phyloP scores from a whole-genome alignment of 495 filamentous ascomycete genomes.

The Neohortaea acidophila region DNA sequence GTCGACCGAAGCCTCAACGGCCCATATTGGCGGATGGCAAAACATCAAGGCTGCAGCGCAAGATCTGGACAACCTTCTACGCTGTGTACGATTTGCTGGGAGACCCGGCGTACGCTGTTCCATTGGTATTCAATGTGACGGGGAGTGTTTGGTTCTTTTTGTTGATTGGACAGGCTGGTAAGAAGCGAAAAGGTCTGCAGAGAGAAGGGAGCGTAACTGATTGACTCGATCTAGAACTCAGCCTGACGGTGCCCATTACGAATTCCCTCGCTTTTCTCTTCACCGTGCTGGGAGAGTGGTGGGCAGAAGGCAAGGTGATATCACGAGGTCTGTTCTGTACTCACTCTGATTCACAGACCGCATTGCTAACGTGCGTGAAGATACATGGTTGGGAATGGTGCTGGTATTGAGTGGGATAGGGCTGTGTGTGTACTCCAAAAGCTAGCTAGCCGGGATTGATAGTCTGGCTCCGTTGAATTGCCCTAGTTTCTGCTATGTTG shows the following conservation, averaged over 20 bases:
- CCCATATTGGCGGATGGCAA: constrained; percentile 33
- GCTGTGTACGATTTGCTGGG: constrained; percentile 63
- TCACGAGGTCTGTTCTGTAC: constrained; percentile 41
- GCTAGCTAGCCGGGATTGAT: no score
- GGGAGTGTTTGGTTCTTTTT: constrained; percentile 97
- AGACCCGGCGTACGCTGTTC: constrained; percentile 71
- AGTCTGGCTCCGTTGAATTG: no score
- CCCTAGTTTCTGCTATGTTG: no score
- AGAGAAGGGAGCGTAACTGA: not conserved
- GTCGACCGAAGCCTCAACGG: constrained; percentile 35
- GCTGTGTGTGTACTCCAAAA: constrained; percentile 55
- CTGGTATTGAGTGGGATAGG: constrained; percentile 71
- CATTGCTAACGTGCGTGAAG: constrained; percentile 26
- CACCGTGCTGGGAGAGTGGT: constrained; percentile 91
- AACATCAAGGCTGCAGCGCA: constrained; percentile 38
- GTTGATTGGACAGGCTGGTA: constrained; percentile 81
- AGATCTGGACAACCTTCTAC: constrained; percentile 43
- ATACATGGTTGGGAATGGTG: constrained; percentile 81
- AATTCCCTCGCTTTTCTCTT: constrained; percentile 92
- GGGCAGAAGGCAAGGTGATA: constrained; percentile 79
- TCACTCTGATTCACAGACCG: not conserved
- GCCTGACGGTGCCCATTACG: constrained; percentile 83
- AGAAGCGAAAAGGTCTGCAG: constrained; percentile 23
- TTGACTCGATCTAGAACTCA: constrained; percentile 46
- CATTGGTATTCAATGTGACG: constrained; percentile 76